Percentiles rank a stretch among this genome's conserved stretches.
These are phyloP conservation scores for Candida sojae DNA, from an alignment of 1,139 yeast genomes.

Conservation along the genomic window DNA sequence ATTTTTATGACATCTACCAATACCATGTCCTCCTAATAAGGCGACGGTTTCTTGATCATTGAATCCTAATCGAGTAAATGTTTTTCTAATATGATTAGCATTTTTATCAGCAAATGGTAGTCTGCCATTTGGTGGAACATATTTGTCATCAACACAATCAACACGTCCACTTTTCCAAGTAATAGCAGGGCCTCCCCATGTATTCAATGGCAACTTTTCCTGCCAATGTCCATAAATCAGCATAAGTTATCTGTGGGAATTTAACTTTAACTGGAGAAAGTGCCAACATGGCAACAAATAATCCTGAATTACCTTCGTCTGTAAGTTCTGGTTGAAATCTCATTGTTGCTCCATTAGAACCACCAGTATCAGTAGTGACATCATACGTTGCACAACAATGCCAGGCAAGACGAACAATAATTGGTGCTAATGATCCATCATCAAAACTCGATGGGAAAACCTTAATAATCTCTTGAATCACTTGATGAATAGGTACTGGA, in stretches of 20 bases:
- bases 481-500: conserved; percentile 8
- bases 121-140: conserved; percentile 64
- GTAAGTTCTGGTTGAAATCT: conserved; percentile 50
- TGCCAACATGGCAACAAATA: conserved; percentile 55
- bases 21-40: conserved; percentile 62
- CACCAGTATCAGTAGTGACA: conserved; percentile 55
- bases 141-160: conserved; percentile 51
- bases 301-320: conserved; percentile 59
- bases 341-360: conserved; percentile 73
- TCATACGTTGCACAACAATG: conserved; percentile 72
- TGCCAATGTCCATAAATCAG: conserved; percentile 69
- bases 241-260: conserved; percentile 61
- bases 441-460: conserved; percentile 37
- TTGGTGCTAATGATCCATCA: conserved; percentile 69
- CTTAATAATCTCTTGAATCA: conserved; percentile 17
- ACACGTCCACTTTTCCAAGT: conserved; percentile 64
- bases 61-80: conserved; percentile 63
- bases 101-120: conserved; percentile 60
- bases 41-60: conserved; percentile 65
- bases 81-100: conserved; percentile 52
- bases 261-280: conserved; percentile 58
- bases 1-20: conserved; percentile 64
- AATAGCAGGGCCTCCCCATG: conserved; percentile 59
- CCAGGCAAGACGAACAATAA: conserved; percentile 68
- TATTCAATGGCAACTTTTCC: conserved; percentile 62